Percentiles rank a stretch among this genome's conserved stretches.
These are phyloP conservation scores for Yamagishiella unicocca DNA, from an alignment of 139 green algal species.

Conservation along the genomic window DNA sequence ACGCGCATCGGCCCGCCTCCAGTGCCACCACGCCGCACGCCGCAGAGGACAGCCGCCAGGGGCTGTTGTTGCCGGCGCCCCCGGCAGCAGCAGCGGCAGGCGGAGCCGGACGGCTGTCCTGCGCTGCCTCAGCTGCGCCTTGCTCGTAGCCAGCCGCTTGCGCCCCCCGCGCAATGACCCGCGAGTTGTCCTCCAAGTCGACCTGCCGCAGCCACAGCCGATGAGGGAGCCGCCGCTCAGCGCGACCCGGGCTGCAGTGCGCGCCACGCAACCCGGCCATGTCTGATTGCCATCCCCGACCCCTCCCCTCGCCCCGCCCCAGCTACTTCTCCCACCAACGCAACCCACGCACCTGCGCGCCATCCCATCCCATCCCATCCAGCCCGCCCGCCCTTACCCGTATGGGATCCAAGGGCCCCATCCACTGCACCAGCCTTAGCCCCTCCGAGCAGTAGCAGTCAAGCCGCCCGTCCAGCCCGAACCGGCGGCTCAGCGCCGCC, in stretches of 20 bases:
- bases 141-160: too few species aligned
- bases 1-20: slow-evolving; percentile 33
- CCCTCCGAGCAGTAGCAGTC: slow-evolving; percentile 48
- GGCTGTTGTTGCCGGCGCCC: background rate
- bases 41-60: background rate
- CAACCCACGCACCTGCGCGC: too few species aligned
- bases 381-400: slow-evolving; percentile 1
- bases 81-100: background rate
- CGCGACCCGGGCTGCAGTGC: too few species aligned
- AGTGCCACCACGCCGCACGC: slow-evolving; percentile 6
- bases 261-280: too few species aligned
- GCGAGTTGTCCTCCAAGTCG: too few species aligned
- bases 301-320: too few species aligned
- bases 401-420: slow-evolving; percentile 32
- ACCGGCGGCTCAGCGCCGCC: background rate
- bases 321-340: background rate
- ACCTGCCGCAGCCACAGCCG: too few species aligned
- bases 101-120: too few species aligned
- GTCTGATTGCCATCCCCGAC: too few species aligned
- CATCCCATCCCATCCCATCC: background rate
- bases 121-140: too few species aligned
- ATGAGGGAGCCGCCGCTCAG: too few species aligned
- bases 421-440: slow-evolving; percentile 37
- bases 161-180: too few species aligned
- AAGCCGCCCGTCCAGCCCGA: slow-evolving; percentile 6